Base-by-base conservation (phyloP, 257 asterid species). In the Cordia subcordata region DNA sequence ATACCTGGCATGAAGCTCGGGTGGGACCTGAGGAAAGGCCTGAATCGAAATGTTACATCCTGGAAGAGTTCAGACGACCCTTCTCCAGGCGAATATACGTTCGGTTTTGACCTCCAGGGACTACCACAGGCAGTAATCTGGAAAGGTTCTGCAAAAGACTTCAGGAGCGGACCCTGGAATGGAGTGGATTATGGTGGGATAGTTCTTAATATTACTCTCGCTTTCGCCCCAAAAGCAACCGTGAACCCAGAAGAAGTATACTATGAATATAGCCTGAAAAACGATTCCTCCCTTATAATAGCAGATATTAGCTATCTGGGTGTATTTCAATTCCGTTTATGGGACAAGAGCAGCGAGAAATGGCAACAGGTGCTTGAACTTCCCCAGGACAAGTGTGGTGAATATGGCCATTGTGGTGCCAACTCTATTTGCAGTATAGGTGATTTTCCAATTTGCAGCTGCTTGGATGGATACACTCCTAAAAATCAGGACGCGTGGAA, bases 131-230 rank as follows among this genome's bases (percentile, higher is more conserved):
- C 16, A 8, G 12, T 63, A 33, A 33, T 68, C 23, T 40, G n/a
- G 44, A 61, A 46, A 2, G 68, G 57, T 35, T 37, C 55, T 3
- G 17, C 11, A 6, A 18, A 4, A 9, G 32, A 0, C 10, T 75
- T 37, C 49, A 71, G 79, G 6, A 5, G 67, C 11, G 92, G 92
- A 17, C 75, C 79, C 0, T 84, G 87, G 85, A 81, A 81, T 20
- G 92, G 90, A 0, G 17, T 75, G 1, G 60, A 77, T 10, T 76
- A 64, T 39, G 76, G 87, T 27, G 84, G 84, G 35, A 10, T 20
- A 39, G 15, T 58, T 10, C 17, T 62, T 37, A 11, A 11, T 3
- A 14, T 4, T 50, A 67, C 42, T 46, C 42, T 13, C 54, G 0
- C 15, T 12, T 55, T 16, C 38, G 16, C 15, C 14, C 55, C 2